Base-by-base conservation (phyloP, 78 protist genomes). In the Chrysochromulina parva region DNA sequence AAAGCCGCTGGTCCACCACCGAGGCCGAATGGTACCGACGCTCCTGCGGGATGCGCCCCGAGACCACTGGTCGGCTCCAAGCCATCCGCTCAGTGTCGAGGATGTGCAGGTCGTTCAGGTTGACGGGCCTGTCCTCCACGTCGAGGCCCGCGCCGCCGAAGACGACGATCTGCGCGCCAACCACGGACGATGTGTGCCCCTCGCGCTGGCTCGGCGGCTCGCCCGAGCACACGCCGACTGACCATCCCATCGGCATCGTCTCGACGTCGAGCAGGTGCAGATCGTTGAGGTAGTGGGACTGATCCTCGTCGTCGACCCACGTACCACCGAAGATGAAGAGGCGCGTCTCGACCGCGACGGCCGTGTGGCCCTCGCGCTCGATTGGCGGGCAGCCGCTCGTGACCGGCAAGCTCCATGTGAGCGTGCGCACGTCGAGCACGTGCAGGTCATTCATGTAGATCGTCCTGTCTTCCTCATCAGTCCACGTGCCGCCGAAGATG, bases 111-210 rank as follows among this genome's bases (percentile, higher is more conserved):
- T 74, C 84, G 55, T 10, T 0, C 14, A 74, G 55, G n/a, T 74
- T 48, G 57, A 74, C 20, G 28, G 84, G 17, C 16, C 14, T 3
- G 84, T 74, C 84, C 20, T 28, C 84, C 19, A 0, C 22, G 84
- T 74, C 84, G 13, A 74, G 57, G n/a, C 84, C 53, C n/a, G 84
- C 55, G 84, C 84, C 84, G 84, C 84, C 84, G 48, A 74, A 74
- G 52, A 38, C 14, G 10, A 74, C 14, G 20, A 74, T 48, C 19
- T 16, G 0, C 38, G 22, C 28, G 10, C 60, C 60, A 57, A 69
- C 14, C 16, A n/a, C 78, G 28, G 10, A 10, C 78, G 78, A 3
- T 3, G 50, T n/a, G 78, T 69, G 28, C 3, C 50, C 78, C 50
- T 28, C 78, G 78, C 50, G 78, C 17, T 28, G 78, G 78, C 28